Conservation (phyloP, 2,329 filamentous ascomycete species). For the Emergomyces orientalis region DNA sequence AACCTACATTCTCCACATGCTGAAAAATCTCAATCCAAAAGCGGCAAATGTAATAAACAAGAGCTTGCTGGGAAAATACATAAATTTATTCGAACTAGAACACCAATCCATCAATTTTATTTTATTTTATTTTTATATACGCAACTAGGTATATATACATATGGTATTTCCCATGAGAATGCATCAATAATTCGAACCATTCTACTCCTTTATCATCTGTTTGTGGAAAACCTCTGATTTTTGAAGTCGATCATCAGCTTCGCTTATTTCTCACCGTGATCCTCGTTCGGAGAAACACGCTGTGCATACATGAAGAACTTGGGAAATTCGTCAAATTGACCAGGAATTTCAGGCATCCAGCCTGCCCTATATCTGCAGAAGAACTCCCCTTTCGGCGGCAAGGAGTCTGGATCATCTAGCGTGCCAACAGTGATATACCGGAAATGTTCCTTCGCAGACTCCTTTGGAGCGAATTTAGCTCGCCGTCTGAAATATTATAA, state of each 20-base stretch:
- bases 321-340: conserved; percentile 23
- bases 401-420: conserved; percentile 40
- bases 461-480: conserved; percentile 15
- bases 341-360: conserved; percentile 45
- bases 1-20: no score
- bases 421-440: conserved; percentile 43
- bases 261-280: conserved; percentile 9
- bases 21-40: no score
- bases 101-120: no score
- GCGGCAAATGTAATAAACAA: no score
- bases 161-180: no score
- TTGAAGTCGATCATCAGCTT: background rate
- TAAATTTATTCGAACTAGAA: no score
- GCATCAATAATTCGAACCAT: no score
- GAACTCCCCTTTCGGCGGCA: conserved; percentile 48
- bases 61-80: no score
- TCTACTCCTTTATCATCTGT: conserved; percentile 36
- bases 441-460: conserved; percentile 26
- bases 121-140: no score
- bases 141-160: no score
- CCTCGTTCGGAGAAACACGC: background rate
- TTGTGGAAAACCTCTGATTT: conserved; percentile 39
- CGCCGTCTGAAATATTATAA: background rate
- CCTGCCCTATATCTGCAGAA: conserved; percentile 41
- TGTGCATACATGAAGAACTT: no score